phyloP scores from a whole-genome alignment of 2,329 filamentous ascomycete genomes.

The Neopestalotiopsis sp. region DNA sequence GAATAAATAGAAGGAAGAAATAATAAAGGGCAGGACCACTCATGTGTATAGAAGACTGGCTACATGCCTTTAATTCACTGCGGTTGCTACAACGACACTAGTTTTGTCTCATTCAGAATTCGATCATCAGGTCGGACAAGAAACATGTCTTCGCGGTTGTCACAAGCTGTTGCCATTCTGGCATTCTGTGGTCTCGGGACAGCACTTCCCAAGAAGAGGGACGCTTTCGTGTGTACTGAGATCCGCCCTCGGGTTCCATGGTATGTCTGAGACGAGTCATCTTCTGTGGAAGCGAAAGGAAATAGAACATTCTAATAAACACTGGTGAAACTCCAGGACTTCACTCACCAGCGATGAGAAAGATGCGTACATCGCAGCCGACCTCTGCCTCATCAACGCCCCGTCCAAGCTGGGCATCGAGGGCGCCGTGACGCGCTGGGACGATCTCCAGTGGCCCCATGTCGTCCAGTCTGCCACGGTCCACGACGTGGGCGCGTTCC shows the following conservation, averaged over 20 bases:
- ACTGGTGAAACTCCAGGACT: neutral
- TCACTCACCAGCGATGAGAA: slow-evolving; percentile 11
- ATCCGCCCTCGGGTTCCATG: slow-evolving; percentile 5
- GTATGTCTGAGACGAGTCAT: neutral
- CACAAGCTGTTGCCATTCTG: neutral
- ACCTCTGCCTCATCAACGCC: slow-evolving; percentile 8
- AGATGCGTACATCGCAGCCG: slow-evolving; percentile 1
- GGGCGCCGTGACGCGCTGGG: slow-evolving; percentile 9
- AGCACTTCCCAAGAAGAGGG: neutral
- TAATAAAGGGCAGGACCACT: neutral
- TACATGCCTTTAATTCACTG: neutral
- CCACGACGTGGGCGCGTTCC: slow-evolving; percentile 28
- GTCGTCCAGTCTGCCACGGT: slow-evolving; percentile 5
- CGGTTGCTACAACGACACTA: neutral
- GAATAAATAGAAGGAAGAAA: neutral
- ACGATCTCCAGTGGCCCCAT: slow-evolving; percentile 11
- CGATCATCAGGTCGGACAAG: too few relatives aligned
- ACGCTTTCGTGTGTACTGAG: slow-evolving; percentile 7
- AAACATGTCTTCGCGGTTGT: neutral
- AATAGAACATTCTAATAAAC: neutral
- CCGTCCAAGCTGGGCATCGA: neutral
- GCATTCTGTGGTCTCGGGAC: neutral
- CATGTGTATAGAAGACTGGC: neutral
- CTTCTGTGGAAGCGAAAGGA: neutral
- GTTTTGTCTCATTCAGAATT: neutral